These are phyloP conservation scores for Arachnopeziza araneosa DNA, from an alignment of 2,329 filamentous ascomycete genomes.

Conservation along the genomic window DNA sequence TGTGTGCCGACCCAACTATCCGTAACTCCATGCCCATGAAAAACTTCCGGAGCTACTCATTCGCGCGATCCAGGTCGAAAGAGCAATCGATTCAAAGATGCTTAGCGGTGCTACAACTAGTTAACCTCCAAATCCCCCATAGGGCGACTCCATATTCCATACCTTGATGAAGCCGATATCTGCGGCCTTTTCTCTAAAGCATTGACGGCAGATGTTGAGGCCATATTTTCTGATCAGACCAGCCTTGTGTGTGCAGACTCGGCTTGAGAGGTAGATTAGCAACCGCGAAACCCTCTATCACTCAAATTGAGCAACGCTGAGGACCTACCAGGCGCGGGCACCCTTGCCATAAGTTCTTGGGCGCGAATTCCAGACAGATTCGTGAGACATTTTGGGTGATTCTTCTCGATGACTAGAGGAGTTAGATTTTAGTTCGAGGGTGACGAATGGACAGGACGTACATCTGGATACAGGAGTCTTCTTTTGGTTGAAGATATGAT, in stretches of 20 bases:
- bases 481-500: too few species aligned
- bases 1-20: conserved; percentile 13
- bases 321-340: conserved; percentile 80
- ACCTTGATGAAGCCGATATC: conserved; percentile 73
- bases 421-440: not conserved
- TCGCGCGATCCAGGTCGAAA: conserved; percentile 14
- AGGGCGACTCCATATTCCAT: conserved; percentile 14
- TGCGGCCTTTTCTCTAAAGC: conserved; percentile 69
- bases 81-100: not conserved
- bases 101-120: conserved; percentile 25
- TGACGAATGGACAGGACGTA: too few species aligned
- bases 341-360: conserved; percentile 97
- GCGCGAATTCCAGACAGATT: conserved; percentile 99
- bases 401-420: not conserved
- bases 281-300: conserved; percentile 4
- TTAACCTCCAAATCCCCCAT: not conserved
- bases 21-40: conserved; percentile 22
- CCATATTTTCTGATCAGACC: conserved; percentile 99
- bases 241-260: conserved; percentile 88
- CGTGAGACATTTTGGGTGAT: conserved; percentile 63
- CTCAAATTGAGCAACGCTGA: not conserved
- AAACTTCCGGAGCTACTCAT: conserved; percentile 13
- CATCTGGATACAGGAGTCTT: too few species aligned
- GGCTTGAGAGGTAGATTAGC: conserved; percentile 41
- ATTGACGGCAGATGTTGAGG: conserved; percentile 80